Conservation (phyloP, 179 eudicot species). For the Corrigiola litoralis region DNA sequence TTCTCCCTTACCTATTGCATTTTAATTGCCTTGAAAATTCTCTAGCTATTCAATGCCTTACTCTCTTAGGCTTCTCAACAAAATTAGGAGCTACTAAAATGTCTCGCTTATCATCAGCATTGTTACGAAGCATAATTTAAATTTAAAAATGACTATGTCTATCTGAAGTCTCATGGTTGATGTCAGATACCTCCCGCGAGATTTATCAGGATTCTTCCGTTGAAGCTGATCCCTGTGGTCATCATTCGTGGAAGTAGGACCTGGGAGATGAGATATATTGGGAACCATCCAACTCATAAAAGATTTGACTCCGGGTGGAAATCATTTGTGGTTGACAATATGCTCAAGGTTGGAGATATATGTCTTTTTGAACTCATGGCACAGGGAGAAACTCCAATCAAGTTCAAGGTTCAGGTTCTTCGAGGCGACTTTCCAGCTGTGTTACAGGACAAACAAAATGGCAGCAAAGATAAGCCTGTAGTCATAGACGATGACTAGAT, state of each 20-base stretch:
- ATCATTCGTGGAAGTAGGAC: slow-evolving; percentile 16
- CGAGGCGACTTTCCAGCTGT: slow-evolving; percentile 30
- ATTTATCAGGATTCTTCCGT: slow-evolving; percentile 7
- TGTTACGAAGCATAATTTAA: too few species aligned
- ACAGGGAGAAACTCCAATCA: background rate
- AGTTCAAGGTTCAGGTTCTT: slow-evolving; percentile 36
- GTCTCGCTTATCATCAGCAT: too few species aligned
- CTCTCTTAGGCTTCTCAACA: too few species aligned
- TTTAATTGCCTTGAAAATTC: too few species aligned
- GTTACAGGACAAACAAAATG: slow-evolving; percentile 18
- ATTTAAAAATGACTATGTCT: too few species aligned
- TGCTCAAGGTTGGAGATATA: slow-evolving; percentile 34
- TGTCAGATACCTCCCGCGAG: slow-evolving; percentile 20
- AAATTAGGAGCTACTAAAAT: too few species aligned
- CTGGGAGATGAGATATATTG: slow-evolving; percentile 23
- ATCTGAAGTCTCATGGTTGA: too few species aligned
- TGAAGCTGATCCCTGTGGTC: slow-evolving; percentile 7
- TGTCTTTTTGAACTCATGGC: slow-evolving; percentile 37
- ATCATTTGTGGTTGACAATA: slow-evolving; percentile 29
- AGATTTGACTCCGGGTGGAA: slow-evolving; percentile 23
- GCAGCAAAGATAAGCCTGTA: slow-evolving; percentile 25
- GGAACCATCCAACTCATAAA: background rate
- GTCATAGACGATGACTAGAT: slow-evolving; percentile 18
- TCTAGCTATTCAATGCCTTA: too few species aligned
- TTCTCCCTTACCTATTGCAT: too few species aligned